Percentiles rank a stretch among this genome's conserved stretches.
Conservation (phyloP, 78 protist genomes). For the Monocercomonoides exilis region DNA sequence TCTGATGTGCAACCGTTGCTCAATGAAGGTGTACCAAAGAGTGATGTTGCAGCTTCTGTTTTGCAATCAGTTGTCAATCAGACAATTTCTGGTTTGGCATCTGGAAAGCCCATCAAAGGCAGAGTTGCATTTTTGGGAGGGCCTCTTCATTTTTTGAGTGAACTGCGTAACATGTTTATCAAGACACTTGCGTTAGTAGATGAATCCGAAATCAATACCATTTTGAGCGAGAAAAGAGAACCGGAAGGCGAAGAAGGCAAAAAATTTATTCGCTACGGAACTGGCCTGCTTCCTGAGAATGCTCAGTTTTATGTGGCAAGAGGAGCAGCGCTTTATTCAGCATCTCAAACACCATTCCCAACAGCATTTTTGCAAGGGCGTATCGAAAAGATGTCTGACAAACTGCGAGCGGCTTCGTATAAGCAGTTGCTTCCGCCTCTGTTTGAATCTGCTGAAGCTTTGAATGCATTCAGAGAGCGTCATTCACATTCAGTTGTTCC, state of each 20-base stretch:
- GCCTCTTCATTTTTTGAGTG: not conserved
- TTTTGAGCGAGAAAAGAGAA: no score
- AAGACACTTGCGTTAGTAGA: not conserved
- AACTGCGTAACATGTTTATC: not conserved
- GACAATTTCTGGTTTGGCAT: conserved; percentile 15
- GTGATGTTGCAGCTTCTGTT: conserved; percentile 23
- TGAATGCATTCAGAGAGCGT: not conserved
- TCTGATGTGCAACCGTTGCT: conserved; percentile 24
- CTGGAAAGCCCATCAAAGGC: not conserved
- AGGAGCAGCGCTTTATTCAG: conserved; percentile 13
- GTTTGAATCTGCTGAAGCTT: not conserved
- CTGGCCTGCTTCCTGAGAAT: no score
- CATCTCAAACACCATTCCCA: not conserved
- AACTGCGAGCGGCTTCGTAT: not conserved
- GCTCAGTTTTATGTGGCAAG: not conserved
- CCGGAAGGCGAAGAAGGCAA: no score
- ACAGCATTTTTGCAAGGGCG: not conserved
- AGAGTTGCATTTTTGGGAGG: conserved; percentile 14
- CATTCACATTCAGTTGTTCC: not conserved
- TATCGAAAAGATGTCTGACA: not conserved
- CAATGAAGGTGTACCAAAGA: not conserved
- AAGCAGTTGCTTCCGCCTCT: not conserved
- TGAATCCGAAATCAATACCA: no score
- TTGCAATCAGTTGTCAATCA: conserved; percentile 26
- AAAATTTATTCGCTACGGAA: no score